Conservation (phyloP, 345 rosid species). For the Brassica juncea region DNA sequence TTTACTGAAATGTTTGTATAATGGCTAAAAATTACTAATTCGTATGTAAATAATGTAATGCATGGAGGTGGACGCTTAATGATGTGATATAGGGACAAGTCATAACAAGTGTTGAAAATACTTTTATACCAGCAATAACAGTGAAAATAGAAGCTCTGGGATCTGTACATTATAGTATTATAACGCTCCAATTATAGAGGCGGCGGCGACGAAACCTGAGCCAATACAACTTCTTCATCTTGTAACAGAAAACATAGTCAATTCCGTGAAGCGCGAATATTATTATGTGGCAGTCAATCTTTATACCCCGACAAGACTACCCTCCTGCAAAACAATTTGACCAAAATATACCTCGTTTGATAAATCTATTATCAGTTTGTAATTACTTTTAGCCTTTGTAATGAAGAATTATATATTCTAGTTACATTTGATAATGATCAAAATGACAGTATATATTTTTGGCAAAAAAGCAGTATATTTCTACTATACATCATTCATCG, state of each 20-base stretch:
- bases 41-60: background rate
- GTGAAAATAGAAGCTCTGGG: slow-evolving; percentile 18
- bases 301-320: slow-evolving; percentile 1
- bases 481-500: background rate
- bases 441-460: background rate
- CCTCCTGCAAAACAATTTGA: background rate
- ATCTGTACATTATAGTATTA: background rate
- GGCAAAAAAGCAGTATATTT: background rate
- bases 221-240: slow-evolving; percentile 17
- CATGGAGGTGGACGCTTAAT: background rate
- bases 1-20: background rate
- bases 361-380: background rate
- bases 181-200: slow-evolving; percentile 20
- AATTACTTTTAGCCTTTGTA: background rate
- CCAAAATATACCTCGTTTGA: slow-evolving; percentile 1
- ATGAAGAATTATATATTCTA: background rate
- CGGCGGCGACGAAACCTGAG: slow-evolving; percentile 13
- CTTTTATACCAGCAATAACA: slow-evolving; percentile 23
- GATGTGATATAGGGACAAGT: slow-evolving; percentile 7
- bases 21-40: background rate
- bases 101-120: slow-evolving; percentile 21
- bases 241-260: background rate
- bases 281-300: slow-evolving; percentile 27
- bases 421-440: background rate
- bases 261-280: slow-evolving; percentile 21